Percentiles rank a stretch among this genome's conserved stretches.
Evolutionary conservation across 257 asterid species (phyloP).

Genomic region (Capsicum chinense): DNA sequence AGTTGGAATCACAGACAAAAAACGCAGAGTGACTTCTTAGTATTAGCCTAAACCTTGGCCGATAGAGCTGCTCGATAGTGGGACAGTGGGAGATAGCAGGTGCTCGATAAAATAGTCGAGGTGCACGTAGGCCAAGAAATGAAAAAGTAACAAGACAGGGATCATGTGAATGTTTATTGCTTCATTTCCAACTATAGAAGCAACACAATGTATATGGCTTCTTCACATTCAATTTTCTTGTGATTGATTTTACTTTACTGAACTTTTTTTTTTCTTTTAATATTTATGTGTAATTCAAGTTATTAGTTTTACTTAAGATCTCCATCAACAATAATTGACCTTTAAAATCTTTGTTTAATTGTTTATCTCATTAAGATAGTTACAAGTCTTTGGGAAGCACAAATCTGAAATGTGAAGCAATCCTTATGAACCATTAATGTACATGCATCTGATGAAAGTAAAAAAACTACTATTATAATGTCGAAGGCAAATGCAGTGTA

Average conservation of each 20-base stretch:
- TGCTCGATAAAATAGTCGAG: neutral
- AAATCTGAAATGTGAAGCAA: neutral
- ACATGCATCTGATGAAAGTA: neutral
- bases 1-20: neutral
- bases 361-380: neutral
- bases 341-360: slow-evolving; percentile 34
- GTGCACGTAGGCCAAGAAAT: too few relatives aligned
- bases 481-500: slow-evolving; percentile 27
- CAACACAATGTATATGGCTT: neutral
- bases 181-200: slow-evolving; percentile 22
- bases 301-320: neutral
- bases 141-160: neutral
- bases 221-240: slow-evolving; percentile 20
- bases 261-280: neutral
- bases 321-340: slow-evolving; percentile 23
- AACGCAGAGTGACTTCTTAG: neutral
- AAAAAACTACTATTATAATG: neutral
- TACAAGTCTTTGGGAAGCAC: neutral
- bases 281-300: neutral
- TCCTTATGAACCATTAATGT: neutral
- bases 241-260: slow-evolving; percentile 23
- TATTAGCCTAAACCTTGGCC: neutral
- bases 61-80: neutral
- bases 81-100: neutral
- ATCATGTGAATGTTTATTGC: slow-evolving; percentile 15